These are phyloP conservation scores for Neophaeococcomyces aloes DNA, from an alignment of 2,329 filamentous ascomycete species.

Conservation along the genomic window DNA sequence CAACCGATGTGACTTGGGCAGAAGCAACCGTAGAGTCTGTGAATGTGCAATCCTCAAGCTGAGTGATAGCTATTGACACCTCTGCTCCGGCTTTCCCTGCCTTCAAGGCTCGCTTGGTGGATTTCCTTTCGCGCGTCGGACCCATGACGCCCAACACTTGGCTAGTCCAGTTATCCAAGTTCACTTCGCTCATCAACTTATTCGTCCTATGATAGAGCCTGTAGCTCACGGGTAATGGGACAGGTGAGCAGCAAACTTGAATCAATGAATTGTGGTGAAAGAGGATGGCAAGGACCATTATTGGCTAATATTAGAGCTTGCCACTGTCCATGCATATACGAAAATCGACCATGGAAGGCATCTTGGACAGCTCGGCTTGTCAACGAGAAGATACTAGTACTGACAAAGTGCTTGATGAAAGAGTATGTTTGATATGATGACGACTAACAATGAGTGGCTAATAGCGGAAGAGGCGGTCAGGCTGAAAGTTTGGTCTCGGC, in stretches of 20 bases:
- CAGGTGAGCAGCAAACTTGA: too few species aligned
- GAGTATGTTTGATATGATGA: too few species aligned
- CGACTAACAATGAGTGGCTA: too few species aligned
- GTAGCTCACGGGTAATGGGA: too few species aligned
- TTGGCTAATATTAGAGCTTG: background rate
- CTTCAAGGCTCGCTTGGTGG: slow-evolving; percentile 5
- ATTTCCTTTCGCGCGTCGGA: slow-evolving; percentile 3
- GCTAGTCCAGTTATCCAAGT: too few species aligned
- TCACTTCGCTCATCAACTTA: too few species aligned
- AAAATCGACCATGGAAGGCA: background rate
- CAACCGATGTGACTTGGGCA: background rate
- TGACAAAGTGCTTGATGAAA: background rate
- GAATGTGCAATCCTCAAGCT: background rate
- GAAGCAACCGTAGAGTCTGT: too few species aligned
- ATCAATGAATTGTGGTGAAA: background rate
- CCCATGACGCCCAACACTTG: slow-evolving; percentile 7
- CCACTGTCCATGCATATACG: slow-evolving; percentile 4
- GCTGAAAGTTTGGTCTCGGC: too few species aligned
- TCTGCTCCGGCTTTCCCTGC: background rate
- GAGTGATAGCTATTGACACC: background rate
- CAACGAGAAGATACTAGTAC: background rate
- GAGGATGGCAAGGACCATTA: background rate
- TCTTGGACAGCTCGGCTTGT: background rate
- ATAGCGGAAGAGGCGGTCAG: too few species aligned
- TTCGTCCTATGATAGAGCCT: too few species aligned